Conservation (phyloP, 305 asterid genomes). For the Fraxinus dipetala region DNA sequence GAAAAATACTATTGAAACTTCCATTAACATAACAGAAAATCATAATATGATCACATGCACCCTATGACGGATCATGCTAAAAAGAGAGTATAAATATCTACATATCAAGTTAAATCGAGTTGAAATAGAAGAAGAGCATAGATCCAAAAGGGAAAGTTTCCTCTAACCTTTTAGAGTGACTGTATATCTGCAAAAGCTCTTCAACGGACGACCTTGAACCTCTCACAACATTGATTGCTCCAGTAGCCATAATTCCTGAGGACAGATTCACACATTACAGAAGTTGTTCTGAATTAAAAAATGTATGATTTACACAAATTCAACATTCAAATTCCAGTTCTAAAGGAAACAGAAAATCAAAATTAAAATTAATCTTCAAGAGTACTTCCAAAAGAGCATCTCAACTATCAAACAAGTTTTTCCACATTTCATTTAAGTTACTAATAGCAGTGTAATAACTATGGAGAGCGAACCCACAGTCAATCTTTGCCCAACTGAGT, state of each 20-base stretch:
- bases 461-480: background rate
- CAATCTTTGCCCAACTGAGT: background rate
- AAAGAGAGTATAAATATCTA: background rate
- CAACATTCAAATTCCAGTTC: conserved; percentile 13
- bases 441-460: background rate
- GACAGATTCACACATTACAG: conserved; percentile 25
- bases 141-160: conserved; percentile 18
- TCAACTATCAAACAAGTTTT: background rate
- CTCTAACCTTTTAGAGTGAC: conserved; percentile 85
- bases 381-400: conserved; percentile 9
- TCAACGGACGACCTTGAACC: conserved; percentile 91
- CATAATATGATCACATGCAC: background rate
- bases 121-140: conserved; percentile 16
- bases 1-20: background rate
- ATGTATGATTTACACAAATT: background rate
- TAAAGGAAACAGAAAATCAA: conserved; percentile 1
- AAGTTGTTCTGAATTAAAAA: conserved; percentile 7
- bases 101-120: background rate
- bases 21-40: background rate
- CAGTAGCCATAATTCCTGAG: conserved; percentile 92
- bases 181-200: conserved; percentile 87
- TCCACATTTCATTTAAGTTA: conserved; percentile 2
- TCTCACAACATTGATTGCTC: conserved; percentile 93
- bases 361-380: background rate
- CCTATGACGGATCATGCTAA: background rate